Base-by-base conservation (phyloP, 257 asterid species). In the Ballota nigra region DNA sequence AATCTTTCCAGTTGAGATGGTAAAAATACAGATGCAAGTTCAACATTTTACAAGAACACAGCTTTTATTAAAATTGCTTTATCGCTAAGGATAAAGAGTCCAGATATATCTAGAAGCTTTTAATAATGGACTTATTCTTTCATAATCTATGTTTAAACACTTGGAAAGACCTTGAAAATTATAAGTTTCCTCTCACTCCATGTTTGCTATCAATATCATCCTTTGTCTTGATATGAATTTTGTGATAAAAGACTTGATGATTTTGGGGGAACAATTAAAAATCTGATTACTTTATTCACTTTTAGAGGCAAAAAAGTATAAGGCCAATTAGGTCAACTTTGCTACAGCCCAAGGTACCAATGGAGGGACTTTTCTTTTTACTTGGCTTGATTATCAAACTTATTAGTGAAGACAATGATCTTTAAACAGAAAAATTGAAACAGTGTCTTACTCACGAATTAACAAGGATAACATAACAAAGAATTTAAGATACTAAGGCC, bases 401-500 rank as follows among this genome's bases (percentile, higher is more conserved):
- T 49, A 47, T 5, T 45, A 40, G 52, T 26, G 8, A 22, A 62
- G 56, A 33, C 19, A 29, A 53, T 62, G 33, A 38, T 29, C 53
- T 65, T 18, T 26, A 33, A 57, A 66, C 20, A 67, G 22, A 19
- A 6, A 41, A 38, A 58, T 29, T n/a, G 23, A 66, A 18, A 40
- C 63, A 24, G 45, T 33, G 20, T 58, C 69, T 24, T 45, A n/a
- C n/a, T 23, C 33, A 26, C 2, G n/a, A 51, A 6, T 57, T 41
- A 16, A 69, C 34, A 38, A 33, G 18, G 51, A 18, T 49, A 68
- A 26, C 59, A 52, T 24, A 9, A 15, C 8, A 5, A 22, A 19
- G 24, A 59, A 18, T 23, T 63, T 56, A 24, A 52, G 69, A 38
- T 51, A 16, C 20, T 18, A 24, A 63, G 49, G 71, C 71, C 66